phyloP scores from a whole-genome alignment of 1,284 basidiomycete genomes.

The Cryptococcus depauperatus region DNA sequence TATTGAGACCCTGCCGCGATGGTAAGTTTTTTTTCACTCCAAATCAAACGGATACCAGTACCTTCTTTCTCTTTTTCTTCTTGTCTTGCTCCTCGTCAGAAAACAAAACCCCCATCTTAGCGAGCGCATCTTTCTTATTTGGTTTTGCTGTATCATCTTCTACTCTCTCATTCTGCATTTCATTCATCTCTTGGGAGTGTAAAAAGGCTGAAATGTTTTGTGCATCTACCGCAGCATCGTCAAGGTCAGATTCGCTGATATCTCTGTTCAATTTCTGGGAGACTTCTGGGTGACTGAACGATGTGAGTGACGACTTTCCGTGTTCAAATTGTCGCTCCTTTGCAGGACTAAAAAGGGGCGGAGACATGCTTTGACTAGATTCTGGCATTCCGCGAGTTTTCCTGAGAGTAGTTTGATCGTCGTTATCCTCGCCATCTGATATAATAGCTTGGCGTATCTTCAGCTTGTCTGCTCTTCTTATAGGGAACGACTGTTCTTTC shows the following conservation, averaged over 20 bases:
- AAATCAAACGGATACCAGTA: neutral
- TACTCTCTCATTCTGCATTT: constrained; percentile 2
- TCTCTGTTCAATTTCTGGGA: too few relatives aligned
- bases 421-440: constrained; percentile 17
- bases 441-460: constrained; percentile 6
- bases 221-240: neutral
- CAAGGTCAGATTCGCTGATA: too few relatives aligned
- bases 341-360: neutral
- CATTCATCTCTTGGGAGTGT: constrained; percentile 19
- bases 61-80: constrained; percentile 3
- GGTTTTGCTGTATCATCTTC: too few relatives aligned
- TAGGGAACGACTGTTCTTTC: too few relatives aligned
- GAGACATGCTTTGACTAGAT: neutral
- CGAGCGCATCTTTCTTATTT: neutral
- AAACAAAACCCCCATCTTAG: constrained; percentile 9
- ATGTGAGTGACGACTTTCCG: too few relatives aligned
- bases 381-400: constrained; percentile 6
- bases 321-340: too few relatives aligned
- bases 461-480: too few relatives aligned
- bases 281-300: too few relatives aligned
- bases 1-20: constrained; percentile 22
- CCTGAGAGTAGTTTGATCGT: constrained; percentile 2
- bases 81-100: constrained; percentile 9
- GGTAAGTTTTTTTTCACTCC: neutral
- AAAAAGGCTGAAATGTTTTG: constrained; percentile 14